phyloP scores from a whole-genome alignment of 2,329 filamentous ascomycete species.

The Cadophora sp. region DNA sequence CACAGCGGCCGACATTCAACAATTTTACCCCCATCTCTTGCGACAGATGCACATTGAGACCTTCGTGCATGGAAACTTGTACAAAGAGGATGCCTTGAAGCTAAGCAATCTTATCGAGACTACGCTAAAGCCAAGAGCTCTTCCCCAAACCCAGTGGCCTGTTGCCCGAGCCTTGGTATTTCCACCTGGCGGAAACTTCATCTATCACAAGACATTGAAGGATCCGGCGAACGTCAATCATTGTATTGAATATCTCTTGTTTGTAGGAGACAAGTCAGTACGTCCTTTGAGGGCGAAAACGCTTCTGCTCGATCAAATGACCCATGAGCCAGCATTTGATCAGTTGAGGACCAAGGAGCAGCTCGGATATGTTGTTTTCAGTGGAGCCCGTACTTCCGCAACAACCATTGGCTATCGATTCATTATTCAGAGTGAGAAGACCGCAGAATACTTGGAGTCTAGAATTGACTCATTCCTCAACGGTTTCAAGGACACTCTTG shows the following conservation, averaged over 20 bases:
- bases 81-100: constrained; percentile 89
- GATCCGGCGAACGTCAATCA: constrained; percentile 91
- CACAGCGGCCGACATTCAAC: constrained; percentile 74
- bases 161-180: constrained; percentile 79
- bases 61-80: constrained; percentile 88
- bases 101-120: constrained; percentile 84
- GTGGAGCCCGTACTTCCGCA: constrained; percentile 72
- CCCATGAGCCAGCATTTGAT: constrained; percentile 92
- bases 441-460: constrained; percentile 81
- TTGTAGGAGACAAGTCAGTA: constrained; percentile 73
- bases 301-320: constrained; percentile 85
- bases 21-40: constrained; percentile 82
- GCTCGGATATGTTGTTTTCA: constrained; percentile 95
- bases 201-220: constrained; percentile 80
- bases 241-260: constrained; percentile 80
- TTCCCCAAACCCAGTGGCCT: constrained; percentile 82
- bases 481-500: constrained; percentile 68
- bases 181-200: constrained; percentile 80
- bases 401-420: constrained; percentile 87
- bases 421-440: constrained; percentile 91
- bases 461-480: constrained; percentile 87
- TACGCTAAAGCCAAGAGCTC: constrained; percentile 73
- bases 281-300: constrained; percentile 76
- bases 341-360: constrained; percentile 96
- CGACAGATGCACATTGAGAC: constrained; percentile 87